Percentiles rank a stretch among this genome's conserved stretches.
These are phyloP conservation scores for Akanthomyces dipterigenus DNA, from an alignment of 2,329 filamentous ascomycete species.

Conservation along the genomic window DNA sequence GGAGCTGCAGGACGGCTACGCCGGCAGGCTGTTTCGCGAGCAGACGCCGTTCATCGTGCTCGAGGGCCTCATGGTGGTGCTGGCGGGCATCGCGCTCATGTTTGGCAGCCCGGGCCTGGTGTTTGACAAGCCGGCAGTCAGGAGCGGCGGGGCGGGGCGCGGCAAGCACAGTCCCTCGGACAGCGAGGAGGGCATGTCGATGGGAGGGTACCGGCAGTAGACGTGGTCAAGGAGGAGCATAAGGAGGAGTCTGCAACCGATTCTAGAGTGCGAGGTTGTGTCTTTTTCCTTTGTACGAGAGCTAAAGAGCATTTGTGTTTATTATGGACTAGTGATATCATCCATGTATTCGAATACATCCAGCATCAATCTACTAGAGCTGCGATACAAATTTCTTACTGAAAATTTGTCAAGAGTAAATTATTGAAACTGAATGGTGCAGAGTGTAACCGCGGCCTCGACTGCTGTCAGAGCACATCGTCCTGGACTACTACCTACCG, in stretches of 20 bases:
- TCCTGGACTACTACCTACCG: no score
- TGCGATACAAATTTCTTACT: no score
- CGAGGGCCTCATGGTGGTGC: conserved; percentile 24
- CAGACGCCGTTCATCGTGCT: conserved; percentile 6
- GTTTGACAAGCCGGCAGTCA: conserved; percentile 19
- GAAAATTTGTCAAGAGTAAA: no score
- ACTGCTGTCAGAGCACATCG: no score
- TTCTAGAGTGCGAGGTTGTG: background rate
- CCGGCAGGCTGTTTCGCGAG: conserved; percentile 26
- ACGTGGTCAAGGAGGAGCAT: background rate
- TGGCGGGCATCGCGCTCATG: conserved; percentile 31
- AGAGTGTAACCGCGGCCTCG: no score
- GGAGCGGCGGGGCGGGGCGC: background rate
- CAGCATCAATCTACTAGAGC: no score
- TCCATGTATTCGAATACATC: background rate
- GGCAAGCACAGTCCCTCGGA: conserved; percentile 12
- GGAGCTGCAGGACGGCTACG: conserved; percentile 59
- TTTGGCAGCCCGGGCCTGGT: conserved; percentile 37
- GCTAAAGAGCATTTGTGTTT: background rate
- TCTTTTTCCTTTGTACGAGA: background rate
- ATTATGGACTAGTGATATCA: background rate
- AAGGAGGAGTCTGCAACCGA: background rate
- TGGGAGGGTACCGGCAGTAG: background rate
- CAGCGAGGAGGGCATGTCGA: conserved; percentile 20
- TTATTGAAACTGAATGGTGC: no score